Evolutionary conservation across 768 basidiomycete species (phyloP).

Genomic region (Boletellus ananas): DNA sequence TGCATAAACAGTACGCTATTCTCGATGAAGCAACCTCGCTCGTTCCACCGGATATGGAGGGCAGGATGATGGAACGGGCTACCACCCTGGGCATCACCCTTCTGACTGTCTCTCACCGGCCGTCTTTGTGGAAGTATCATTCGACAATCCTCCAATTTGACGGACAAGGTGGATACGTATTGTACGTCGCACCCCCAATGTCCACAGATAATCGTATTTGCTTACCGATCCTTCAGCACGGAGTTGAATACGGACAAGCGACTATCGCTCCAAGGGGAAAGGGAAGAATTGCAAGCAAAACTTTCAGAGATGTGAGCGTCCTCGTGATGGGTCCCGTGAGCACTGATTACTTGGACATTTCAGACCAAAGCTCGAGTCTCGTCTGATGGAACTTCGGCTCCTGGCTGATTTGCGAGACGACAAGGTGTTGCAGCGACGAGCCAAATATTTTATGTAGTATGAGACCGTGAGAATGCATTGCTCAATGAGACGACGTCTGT

Average conservation of each 20-base stretch:
- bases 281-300: conserved; percentile 81
- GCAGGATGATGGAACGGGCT: conserved; percentile 92
- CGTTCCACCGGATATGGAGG: conserved; percentile 90
- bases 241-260: conserved; percentile 87
- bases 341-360: background rate
- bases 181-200: conserved; percentile 49
- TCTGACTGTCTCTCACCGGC: conserved; percentile 91
- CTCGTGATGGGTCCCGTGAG: background rate
- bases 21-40: conserved; percentile 95
- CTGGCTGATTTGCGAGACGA: conserved; percentile 27
- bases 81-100: conserved; percentile 85
- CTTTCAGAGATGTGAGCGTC: conserved; percentile 74
- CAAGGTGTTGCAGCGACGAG: background rate
- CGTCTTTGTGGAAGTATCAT: conserved; percentile 92
- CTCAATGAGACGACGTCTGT: background rate
- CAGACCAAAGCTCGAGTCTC: conserved; percentile 78
- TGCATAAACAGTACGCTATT: conserved; percentile 75
- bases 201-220: background rate
- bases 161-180: conserved; percentile 92
- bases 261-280: conserved; percentile 90
- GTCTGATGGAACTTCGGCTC: conserved; percentile 64
- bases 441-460: too few species aligned
- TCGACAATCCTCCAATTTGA: conserved; percentile 87
- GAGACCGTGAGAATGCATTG: conserved; percentile 2
- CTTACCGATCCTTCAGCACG: conserved; percentile 48